Evolutionary conservation across 2,329 filamentous ascomycete species (phyloP).

Genomic region (Xylariales sp.): DNA sequence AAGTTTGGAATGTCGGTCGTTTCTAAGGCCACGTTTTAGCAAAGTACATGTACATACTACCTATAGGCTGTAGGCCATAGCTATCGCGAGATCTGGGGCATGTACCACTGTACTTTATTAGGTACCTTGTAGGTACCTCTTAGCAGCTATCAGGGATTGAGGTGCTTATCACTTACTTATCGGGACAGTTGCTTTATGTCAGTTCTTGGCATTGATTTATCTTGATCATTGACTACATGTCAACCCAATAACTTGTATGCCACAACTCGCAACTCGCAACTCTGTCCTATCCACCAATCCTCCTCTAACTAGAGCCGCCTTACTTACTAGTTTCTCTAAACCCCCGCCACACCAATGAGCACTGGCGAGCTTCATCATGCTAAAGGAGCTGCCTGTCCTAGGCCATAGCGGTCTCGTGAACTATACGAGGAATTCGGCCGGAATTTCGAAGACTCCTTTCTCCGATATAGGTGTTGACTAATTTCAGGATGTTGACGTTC

Average conservation of each 20-base stretch:
- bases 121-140: neutral
- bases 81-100: slow-evolving; percentile 13
- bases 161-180: slow-evolving; percentile 44
- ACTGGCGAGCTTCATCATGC: too few relatives aligned
- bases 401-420: too few relatives aligned
- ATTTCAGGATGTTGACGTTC: neutral
- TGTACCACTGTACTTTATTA: neutral
- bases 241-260: neutral
- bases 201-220: slow-evolving; percentile 39
- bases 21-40: slow-evolving; percentile 44
- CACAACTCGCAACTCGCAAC: too few relatives aligned
- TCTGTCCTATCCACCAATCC: too few relatives aligned
- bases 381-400: too few relatives aligned
- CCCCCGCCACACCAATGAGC: too few relatives aligned
- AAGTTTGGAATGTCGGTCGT: neutral
- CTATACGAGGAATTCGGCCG: too few relatives aligned
- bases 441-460: too few relatives aligned
- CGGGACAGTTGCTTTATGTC: slow-evolving; percentile 26
- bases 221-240: neutral
- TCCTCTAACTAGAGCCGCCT: too few relatives aligned
- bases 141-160: neutral
- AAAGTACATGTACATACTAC: neutral
- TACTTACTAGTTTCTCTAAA: too few relatives aligned
- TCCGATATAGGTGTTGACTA: too few relatives aligned
- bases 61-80: neutral